Conservation (phyloP, 805 yeast species). For the Candida nanaspora region DNA sequence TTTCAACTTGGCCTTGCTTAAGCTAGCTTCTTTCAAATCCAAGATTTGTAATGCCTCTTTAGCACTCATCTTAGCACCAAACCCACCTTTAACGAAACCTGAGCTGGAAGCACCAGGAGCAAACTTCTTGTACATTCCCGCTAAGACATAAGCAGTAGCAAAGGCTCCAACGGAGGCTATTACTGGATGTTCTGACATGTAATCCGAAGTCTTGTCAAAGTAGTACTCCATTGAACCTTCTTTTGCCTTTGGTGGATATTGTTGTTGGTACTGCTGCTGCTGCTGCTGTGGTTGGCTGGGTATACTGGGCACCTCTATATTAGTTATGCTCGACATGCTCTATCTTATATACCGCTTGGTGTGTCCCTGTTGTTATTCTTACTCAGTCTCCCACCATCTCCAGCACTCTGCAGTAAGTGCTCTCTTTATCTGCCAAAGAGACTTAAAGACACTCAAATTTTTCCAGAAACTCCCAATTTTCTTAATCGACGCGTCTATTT, state of each 20-base stretch:
- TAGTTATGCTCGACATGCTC: conserved; percentile 21
- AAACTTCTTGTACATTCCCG: conserved; percentile 58
- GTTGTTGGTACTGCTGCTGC: conserved; percentile 18
- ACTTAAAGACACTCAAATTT: too few relatives aligned
- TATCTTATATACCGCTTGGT: too few relatives aligned
- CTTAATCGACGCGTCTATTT: too few relatives aligned
- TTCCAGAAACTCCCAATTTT: too few relatives aligned
- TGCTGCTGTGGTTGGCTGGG: conserved; percentile 26
- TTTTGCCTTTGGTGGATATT: conserved; percentile 15
- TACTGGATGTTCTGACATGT: conserved; percentile 73
- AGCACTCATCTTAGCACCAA: conserved; percentile 84
- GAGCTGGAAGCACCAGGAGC: conserved; percentile 64
- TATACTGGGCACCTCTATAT: conserved; percentile 48
- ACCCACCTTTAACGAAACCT: conserved; percentile 78
- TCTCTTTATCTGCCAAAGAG: too few relatives aligned
- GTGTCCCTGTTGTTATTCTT: too few relatives aligned
- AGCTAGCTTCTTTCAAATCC: conserved; percentile 60
- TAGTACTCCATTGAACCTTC: conserved; percentile 49
- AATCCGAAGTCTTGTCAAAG: conserved; percentile 51
- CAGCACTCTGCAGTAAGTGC: too few relatives aligned
- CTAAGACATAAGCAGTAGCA: conserved; percentile 53
- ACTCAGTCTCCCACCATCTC: too few relatives aligned
- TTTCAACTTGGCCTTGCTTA: conserved; percentile 58
- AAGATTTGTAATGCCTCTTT: conserved; percentile 84
- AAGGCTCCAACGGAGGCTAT: conserved; percentile 64